Base-by-base conservation (phyloP, 225 moss, liverwort and hornwort species). In the Sphagnum contortum region DNA sequence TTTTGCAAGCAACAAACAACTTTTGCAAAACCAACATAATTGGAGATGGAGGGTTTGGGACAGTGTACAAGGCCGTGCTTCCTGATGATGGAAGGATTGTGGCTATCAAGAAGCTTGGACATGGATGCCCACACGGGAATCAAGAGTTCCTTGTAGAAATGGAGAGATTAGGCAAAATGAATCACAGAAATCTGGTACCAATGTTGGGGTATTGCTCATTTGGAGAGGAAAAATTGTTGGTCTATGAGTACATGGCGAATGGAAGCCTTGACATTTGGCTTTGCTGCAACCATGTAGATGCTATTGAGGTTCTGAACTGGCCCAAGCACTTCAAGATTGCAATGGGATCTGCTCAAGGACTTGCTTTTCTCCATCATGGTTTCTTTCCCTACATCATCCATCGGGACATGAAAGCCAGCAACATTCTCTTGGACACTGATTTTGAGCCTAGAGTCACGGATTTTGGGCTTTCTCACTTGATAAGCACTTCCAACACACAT, bases 371-470 rank as follows among this genome's bases (percentile, higher is more conserved):
- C 12, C 84, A 84, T 47, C 84, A 84, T 12, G 84, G 80, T 2
- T 84, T 84, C 58, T 77, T 80, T 4, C 84, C 84, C 0, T 80
- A 84, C 58, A 80, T 84, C 73, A 84, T 84, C 63, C 84, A 84
- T 71, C 75, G 80, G 9, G 84, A 84, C 58, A 84, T 84, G 63
- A 84, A 84, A 55, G 84, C 84, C 2, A 75, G 75, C 61, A 84
- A 84, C 64, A 84, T 84, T 64, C 84, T 84, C 9, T 62, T 84
- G 0, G 84, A 84, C 48, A 71, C 77, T 0, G 71, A 84, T 11
- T 84, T 80, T 68, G 84, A 84, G 61, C 80, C 84, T 0, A 48
- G 80, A 3, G 84, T 84, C 4, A 77, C 80, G 55, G 84, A 84
- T 52, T 80, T 84, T 47, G 84, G 84, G 4, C 66, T 84, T 14